These are phyloP conservation scores for Platismatia glauca DNA, from an alignment of 495 filamentous ascomycete genomes.

Conservation along the genomic window DNA sequence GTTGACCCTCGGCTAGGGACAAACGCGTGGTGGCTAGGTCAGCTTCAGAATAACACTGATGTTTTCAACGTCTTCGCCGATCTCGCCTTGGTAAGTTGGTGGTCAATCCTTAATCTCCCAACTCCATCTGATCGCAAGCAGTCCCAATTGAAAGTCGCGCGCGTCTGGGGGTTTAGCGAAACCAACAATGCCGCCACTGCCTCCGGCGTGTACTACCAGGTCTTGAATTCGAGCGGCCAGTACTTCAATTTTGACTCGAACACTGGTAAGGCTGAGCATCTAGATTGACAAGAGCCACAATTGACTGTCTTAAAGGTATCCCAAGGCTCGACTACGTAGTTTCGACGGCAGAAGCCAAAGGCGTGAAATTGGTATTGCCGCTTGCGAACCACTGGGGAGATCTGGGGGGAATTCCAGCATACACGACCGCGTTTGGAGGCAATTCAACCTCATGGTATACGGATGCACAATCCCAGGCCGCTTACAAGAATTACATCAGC, in stretches of 20 bases:
- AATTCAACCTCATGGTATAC: constrained; percentile 49
- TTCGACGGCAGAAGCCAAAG: constrained; percentile 44
- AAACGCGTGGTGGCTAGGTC: constrained; percentile 68
- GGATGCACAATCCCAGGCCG: constrained; percentile 42
- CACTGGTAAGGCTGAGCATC: constrained; percentile 10
- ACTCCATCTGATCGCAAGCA: constrained; percentile 21
- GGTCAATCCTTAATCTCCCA: too few species aligned
- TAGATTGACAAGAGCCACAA: not conserved
- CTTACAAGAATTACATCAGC: constrained; percentile 55
- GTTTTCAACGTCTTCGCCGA: constrained; percentile 50
- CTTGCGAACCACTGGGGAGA: constrained; percentile 46
- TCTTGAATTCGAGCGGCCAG: constrained; percentile 27
- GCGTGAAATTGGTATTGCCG: constrained; percentile 50
- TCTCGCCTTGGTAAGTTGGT: constrained; percentile 27
- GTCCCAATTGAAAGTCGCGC: constrained; percentile 54
- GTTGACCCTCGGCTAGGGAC: constrained; percentile 36
- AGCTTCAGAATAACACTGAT: constrained; percentile 55
- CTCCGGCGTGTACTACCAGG: constrained; percentile 29
- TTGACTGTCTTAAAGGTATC: constrained; percentile 36
- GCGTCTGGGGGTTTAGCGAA: constrained; percentile 57
- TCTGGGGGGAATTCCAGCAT: constrained; percentile 59
- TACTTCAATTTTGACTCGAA: constrained; percentile 28
- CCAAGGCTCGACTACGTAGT: constrained; percentile 61
- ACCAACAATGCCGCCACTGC: constrained; percentile 19
- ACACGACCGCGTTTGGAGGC: constrained; percentile 55